Percentiles rank a stretch among this genome's conserved stretches.
Evolutionary conservation across 2,329 filamentous ascomycete genomes (phyloP).

Genomic region (Epichloe baconii): DNA sequence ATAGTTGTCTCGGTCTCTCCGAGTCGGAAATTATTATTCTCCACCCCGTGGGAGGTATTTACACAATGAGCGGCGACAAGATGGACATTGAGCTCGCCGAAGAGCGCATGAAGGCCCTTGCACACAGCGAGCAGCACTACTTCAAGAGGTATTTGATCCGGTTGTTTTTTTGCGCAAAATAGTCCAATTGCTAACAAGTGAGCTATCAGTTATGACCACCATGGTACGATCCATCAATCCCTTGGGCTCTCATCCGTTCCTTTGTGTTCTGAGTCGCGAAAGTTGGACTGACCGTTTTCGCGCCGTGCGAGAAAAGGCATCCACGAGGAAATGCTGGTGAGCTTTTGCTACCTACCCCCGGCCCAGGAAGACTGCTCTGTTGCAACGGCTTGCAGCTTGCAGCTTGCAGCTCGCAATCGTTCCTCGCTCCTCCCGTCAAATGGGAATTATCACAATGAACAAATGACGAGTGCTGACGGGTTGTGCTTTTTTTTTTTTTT

Average conservation of each 20-base stretch:
- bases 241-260: constrained; percentile 6
- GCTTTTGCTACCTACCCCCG: constrained; percentile 25
- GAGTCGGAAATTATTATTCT: not conserved
- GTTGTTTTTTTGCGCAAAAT: not conserved
- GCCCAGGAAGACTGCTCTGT: not conserved
- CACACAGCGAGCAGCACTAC: constrained; percentile 96
- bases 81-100: constrained; percentile 50
- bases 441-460: not conserved
- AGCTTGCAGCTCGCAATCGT: not conserved
- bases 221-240: constrained; percentile 47
- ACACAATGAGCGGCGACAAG: constrained; percentile 34
- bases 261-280: not conserved
- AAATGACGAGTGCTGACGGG: not conserved
- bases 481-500: not conserved
- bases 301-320: constrained; percentile 48
- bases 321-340: constrained; percentile 95
- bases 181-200: not conserved
- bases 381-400: constrained; percentile 1
- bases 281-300: not conserved
- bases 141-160: constrained; percentile 68
- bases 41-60: not conserved
- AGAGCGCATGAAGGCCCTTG: constrained; percentile 56
- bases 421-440: not conserved
- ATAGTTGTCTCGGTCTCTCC: not conserved
- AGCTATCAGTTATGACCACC: constrained; percentile 75